Evolutionary conservation across 371 early-diverging fungal species (phyloP), one percentile per base, ranked within the genome.

Genomic region (Mortierella sp.): DNA sequence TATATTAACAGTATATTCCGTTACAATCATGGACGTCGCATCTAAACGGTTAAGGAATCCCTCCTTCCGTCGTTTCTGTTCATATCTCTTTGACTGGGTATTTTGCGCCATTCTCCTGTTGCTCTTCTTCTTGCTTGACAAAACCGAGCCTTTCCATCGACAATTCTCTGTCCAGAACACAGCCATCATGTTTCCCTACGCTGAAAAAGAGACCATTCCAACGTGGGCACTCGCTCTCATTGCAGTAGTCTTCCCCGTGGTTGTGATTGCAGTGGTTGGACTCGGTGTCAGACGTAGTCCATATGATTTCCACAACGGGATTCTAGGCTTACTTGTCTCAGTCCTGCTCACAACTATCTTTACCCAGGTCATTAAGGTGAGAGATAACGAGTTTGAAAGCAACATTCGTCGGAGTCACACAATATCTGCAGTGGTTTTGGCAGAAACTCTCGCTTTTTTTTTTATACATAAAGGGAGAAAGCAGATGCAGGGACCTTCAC

Each of bases 331-430:
- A 1, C 77, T 84, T 62, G 75, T 93, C 15, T 78, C 91, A 21
- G 84, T 93, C 41, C 77, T 91, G 15, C 80, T 93, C 76, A 91
- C 90, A 6, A 87, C 90, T 66, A 88, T 91, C 86, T 70, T 93
- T 24, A 94, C 93, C 4, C 90, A 93, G 73, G 80, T 88, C 4
- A 68, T 94, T 24, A 96, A 96, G 89, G 88, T 90, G 80, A 77
- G 74, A 69, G 86, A 85, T 6, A 62, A n/a, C 19, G 28, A 58
- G 58, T 32, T 24, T 9, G 36, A 32, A 15, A n/a, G 28, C 28
- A 32, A 15, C 22, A 58, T 16, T 21, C 3, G 16, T 2, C 28
- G 3, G 19, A 21, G 7, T 2, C 28, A 28, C 28, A 28, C 28
- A 28, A 28, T 28, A 28, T 28, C 28, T 28, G 1, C 28, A 28